These are phyloP conservation scores for Kwoniella shandongensis DNA, from an alignment of 768 basidiomycete species.

Conservation along the genomic window DNA sequence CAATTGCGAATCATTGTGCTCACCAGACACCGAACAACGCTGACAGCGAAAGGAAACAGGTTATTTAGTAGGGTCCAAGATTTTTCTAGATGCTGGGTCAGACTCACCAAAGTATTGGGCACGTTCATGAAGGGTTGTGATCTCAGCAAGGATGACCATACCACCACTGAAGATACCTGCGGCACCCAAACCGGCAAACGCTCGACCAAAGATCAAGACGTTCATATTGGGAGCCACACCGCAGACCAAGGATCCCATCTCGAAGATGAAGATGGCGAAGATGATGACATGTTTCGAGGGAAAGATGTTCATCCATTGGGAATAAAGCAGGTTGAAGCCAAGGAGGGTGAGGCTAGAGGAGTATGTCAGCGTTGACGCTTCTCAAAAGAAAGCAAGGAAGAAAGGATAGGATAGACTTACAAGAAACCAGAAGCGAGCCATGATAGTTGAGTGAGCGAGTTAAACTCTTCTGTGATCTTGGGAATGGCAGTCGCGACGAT, in stretches of 20 bases:
- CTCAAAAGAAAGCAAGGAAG: neutral
- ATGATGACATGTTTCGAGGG: constrained; percentile 51
- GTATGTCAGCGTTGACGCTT: neutral
- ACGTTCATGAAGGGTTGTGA: constrained; percentile 41
- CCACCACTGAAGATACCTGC: constrained; percentile 54
- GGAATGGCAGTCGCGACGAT: constrained; percentile 54
- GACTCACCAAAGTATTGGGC: constrained; percentile 39
- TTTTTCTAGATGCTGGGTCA: no score
- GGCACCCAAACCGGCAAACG: constrained; percentile 58
- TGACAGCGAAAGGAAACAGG: no score
- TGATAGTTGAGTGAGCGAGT: constrained; percentile 41
- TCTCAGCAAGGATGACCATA: constrained; percentile 46
- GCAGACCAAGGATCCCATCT: constrained; percentile 58
- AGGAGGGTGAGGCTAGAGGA: constrained; percentile 46
- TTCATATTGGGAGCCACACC: constrained; percentile 53
- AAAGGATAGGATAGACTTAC: constrained; percentile 17
- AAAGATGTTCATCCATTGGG: constrained; percentile 48
- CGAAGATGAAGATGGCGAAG: constrained; percentile 55
- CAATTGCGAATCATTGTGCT: constrained; percentile 7
- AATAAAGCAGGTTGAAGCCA: constrained; percentile 48
- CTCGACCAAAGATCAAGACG: constrained; percentile 56
- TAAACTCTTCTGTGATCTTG: constrained; percentile 47
- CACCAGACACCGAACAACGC: constrained; percentile 50
- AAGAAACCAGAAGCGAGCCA: constrained; percentile 52
- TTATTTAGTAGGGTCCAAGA: no score